phyloP scores from a whole-genome alignment of 1,284 basidiomycete species.

The Neolentinus lepideus region DNA sequence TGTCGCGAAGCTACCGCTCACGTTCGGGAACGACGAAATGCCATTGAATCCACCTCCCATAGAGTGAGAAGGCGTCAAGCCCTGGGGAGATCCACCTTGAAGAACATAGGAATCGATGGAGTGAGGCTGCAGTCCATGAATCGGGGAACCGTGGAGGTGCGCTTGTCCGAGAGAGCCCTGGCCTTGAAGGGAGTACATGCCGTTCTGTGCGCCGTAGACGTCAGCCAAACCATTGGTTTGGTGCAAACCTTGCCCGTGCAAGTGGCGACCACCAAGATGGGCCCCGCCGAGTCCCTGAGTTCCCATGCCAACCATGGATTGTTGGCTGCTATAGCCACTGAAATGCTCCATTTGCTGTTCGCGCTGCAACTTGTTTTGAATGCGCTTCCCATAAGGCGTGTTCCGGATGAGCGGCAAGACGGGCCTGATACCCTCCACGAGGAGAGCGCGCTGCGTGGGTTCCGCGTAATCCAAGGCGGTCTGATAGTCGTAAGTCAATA shows the following conservation, averaged over 20 bases:
- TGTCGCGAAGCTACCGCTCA: slow-evolving; percentile 26
- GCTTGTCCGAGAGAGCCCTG: slow-evolving; percentile 34
- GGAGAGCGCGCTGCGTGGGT: slow-evolving; percentile 73
- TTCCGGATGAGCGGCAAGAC: slow-evolving; percentile 94
- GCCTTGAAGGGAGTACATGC: slow-evolving; percentile 50
- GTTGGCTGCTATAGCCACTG: slow-evolving; percentile 60
- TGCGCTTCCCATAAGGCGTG: slow-evolving; percentile 96
- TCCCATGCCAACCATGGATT: slow-evolving; percentile 50
- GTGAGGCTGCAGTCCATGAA: slow-evolving; percentile 58
- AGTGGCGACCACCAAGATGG: slow-evolving; percentile 39
- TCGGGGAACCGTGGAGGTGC: slow-evolving; percentile 34
- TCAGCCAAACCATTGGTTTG: slow-evolving; percentile 55
- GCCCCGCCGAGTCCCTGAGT: slow-evolving; percentile 46
- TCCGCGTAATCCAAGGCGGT: slow-evolving; percentile 96
- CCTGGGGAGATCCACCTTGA: slow-evolving; percentile 56
- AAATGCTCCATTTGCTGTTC: slow-evolving; percentile 50
- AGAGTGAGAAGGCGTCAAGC: slow-evolving; percentile 46
- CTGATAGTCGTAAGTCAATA: slow-evolving; percentile 29
- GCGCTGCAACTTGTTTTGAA: slow-evolving; percentile 94
- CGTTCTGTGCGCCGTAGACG: slow-evolving; percentile 58
- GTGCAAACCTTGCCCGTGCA: slow-evolving; percentile 42
- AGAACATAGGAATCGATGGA: slow-evolving; percentile 74
- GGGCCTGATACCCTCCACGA: slow-evolving; percentile 95
- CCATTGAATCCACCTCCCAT: slow-evolving; percentile 49
- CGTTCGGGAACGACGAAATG: slow-evolving; percentile 45